Base-by-base conservation (phyloP, 2,329 filamentous ascomycete genomes). In the Neurospora sp. region DNA sequence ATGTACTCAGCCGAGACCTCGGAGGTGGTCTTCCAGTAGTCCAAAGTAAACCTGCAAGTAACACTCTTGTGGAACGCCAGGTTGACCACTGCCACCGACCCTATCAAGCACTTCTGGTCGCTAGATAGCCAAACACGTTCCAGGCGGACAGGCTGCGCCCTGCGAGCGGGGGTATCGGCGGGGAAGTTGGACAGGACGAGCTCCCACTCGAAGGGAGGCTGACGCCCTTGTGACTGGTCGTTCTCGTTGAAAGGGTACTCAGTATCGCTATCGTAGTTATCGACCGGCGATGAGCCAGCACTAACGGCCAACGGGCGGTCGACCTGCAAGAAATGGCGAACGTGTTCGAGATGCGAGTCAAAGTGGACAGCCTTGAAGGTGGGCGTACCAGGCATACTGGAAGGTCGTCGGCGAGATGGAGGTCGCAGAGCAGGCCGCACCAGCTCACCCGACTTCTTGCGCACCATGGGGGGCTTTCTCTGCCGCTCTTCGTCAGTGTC, bases 321-420 rank as follows among this genome's bases (percentile, higher is more conserved):
- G 7, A 97, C 90, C 78, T 97, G 93, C 28, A 97, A 84, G 80
- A 99, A 99, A 79, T 98, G 96, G 39, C 96, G 89, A 46, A 98
- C 95, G 76, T 98, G 95, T 81, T 98, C 96, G 46, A 98, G 88
- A 77, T 97, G 93, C 36, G 95, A 93, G 81, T 98, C 96, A 78
- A 99, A 99, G 81, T 99, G 96, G n/a, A 99, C 96, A 13, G 92
- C 93, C 80, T 99, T 99, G 78, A 95, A 98, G 9, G 95, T 96
- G 0, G 96, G 96, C 0, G 96, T 99, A 69, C 96, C 96, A 9
- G 96, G 96, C 93, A 98, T 97, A 82, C 95, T 98, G 3, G 93
- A 97, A 0, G 95, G 95, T 70, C 96, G 88, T 73, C 93, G 87
- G 73, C 88, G 87, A n/a, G 91, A 92, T 13, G 92, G 85, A 46